A percentile compares a stretch with the other conserved stretches of the same genome.
phyloP scores from a whole-genome alignment of 306 rosid species.

The Dryas octopetala region DNA sequence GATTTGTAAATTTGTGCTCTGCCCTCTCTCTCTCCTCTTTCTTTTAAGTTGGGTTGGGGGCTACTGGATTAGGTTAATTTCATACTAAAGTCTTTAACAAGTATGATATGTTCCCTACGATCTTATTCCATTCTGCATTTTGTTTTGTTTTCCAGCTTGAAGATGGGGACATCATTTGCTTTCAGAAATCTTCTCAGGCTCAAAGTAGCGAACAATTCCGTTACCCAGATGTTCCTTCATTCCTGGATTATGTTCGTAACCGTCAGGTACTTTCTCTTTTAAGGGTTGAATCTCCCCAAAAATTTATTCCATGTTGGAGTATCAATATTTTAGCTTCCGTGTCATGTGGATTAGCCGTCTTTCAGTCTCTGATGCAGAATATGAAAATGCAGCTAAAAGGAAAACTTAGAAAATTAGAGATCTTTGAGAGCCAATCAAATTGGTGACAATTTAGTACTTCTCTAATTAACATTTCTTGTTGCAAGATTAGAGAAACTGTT shows the following conservation, averaged over 20 bases:
- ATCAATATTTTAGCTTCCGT: neutral
- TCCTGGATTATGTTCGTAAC: slow-evolving; percentile 76
- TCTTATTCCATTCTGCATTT: neutral
- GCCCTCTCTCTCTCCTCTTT: neutral
- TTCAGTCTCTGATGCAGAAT: neutral
- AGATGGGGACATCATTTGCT: slow-evolving; percentile 84
- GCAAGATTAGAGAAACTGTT: neutral
- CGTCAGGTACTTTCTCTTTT: slow-evolving; percentile 54
- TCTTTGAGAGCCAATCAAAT: neutral
- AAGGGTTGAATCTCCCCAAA: neutral
- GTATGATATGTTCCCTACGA: neutral
- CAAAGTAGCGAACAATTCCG: slow-evolving; percentile 48
- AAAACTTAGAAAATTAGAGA: neutral
- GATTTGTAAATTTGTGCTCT: neutral
- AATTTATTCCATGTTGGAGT: neutral
- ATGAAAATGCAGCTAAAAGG: neutral
- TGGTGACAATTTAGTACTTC: neutral
- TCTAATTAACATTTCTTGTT: neutral
- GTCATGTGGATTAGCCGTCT: neutral
- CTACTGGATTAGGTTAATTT: neutral
- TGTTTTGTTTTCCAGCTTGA: slow-evolving; percentile 52
- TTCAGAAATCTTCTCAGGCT: slow-evolving; percentile 54
- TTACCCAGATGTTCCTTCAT: slow-evolving; percentile 78
- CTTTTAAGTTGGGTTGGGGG: neutral
- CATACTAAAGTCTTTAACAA: neutral